A percentile compares a stretch with the other conserved stretches of the same genome.
Conservation (phyloP, 805 yeast genomes). For the Yamadazyma philogaea region DNA sequence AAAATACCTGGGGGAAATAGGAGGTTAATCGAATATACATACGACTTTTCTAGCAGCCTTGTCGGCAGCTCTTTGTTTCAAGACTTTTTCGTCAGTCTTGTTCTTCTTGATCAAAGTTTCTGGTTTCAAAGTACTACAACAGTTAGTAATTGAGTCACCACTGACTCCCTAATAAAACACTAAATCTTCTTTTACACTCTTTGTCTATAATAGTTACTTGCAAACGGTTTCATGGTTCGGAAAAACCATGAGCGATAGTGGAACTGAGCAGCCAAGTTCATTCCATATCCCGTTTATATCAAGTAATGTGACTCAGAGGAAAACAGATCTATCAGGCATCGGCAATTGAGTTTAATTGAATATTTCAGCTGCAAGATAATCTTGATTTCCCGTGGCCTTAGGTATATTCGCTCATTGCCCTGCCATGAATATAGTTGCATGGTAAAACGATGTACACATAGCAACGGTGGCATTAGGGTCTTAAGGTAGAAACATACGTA, state of each 20-base stretch:
- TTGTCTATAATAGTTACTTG: neutral
- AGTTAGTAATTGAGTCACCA: constrained; percentile 20
- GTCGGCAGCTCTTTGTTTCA: constrained; percentile 77
- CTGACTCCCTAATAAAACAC: neutral
- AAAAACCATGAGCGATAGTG: constrained; percentile 10
- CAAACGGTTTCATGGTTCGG: constrained; percentile 14
- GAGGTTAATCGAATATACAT: constrained; percentile 43
- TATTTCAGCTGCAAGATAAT: constrained; percentile 36
- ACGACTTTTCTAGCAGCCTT: constrained; percentile 76
- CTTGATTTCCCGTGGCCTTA: constrained; percentile 37
- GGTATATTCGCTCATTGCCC: constrained; percentile 1
- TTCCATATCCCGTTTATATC: constrained; percentile 27
- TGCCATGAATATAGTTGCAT: neutral
- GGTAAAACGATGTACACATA: neutral
- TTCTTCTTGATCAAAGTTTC: constrained; percentile 83
- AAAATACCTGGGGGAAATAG: constrained; percentile 18
- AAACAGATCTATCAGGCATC: constrained; percentile 44
- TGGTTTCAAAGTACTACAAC: constrained; percentile 57
- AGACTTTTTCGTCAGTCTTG: constrained; percentile 73
- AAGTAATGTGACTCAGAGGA: constrained; percentile 33
- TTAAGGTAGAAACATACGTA: constrained; percentile 14
- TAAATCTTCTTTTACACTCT: constrained; percentile 1
- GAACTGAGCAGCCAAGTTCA: constrained; percentile 43
- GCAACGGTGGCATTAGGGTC: constrained; percentile 4
- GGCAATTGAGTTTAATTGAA: constrained; percentile 29